Evolutionary conservation across 2,329 filamentous ascomycete genomes (phyloP), one percentile per base, ranked within the genome.

Genomic region (Ophiostoma quercus): DNA sequence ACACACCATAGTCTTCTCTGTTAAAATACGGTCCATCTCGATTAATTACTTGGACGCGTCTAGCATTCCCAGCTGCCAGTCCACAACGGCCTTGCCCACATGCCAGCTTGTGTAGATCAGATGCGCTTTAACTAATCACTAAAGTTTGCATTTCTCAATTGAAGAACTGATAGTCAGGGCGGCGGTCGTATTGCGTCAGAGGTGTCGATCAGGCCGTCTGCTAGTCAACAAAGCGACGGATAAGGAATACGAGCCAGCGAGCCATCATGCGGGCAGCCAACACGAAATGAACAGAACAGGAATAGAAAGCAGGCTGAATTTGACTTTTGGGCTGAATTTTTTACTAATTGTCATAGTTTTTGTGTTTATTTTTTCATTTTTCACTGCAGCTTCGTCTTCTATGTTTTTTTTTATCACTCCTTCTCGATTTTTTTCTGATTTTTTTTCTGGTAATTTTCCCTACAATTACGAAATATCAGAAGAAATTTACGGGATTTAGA

Each of bases 81-180:
- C 51, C 51, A 54, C 51, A 54, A 12, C 22, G 51, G 51, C n/a
- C 51, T 25, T 54, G 22, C 7, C 51, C 51, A 54, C 22, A 57
- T 29, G 16, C 51, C 51, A 25, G 8, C 3, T 1, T 22, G 51
- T 8, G 51, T 57, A 57, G 22, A 57, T 57, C 51, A 11, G n/a
- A 12, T 25, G 51, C 51, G 22, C 51, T 57, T 57, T 54, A 25
- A 54, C n/a, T 54, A 22, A 25, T 54, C 7, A 54, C 16, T 7
- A 47, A 19, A 7, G 16, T 47, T 16, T 7, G 6, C 19, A 47
- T 19, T 47, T n/a, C 43, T 47, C 43, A 8, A 47, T 47, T 47
- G 11, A 47, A 57, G 22, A 22, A 57, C 9, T 57, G 51, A 57
- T 57, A 57, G 51, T 57, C 51, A 57, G 51, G 51, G 51, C 51